Conservation (phyloP, 345 rosid species). For the Murraya paniculata region DNA sequence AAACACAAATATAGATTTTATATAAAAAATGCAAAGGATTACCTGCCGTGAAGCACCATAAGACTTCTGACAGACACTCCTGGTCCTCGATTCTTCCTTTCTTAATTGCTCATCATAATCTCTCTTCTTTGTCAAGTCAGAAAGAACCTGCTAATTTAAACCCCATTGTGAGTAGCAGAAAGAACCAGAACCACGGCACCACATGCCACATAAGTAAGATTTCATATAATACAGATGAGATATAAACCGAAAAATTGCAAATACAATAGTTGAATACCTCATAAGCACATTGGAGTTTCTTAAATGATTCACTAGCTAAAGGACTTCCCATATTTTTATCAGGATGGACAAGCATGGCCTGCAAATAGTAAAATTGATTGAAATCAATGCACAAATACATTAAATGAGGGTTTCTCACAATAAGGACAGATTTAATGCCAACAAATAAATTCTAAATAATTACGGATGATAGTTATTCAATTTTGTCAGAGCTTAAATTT, state of each 20-base stretch:
- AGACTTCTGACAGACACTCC: constrained; percentile 68
- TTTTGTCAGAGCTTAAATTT: background rate
- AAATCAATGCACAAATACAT: background rate
- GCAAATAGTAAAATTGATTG: constrained; percentile 14
- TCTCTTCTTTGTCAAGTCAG: constrained; percentile 78
- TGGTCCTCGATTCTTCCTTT: constrained; percentile 73
- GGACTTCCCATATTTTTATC: constrained; percentile 98
- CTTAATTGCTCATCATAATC: constrained; percentile 91
- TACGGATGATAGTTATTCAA: background rate
- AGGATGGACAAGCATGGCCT: constrained; percentile 99
- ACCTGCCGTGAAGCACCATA: constrained; percentile 62
- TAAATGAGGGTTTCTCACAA: background rate
- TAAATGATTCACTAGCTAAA: constrained; percentile 92
- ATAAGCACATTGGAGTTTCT: constrained; percentile 95
- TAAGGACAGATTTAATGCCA: background rate
- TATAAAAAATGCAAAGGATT: constrained; percentile 12
- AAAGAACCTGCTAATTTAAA: constrained; percentile 62
- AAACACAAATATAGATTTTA: background rate
- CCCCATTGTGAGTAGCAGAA: constrained; percentile 12
- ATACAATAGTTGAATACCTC: constrained; percentile 51
- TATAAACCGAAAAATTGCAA: background rate
- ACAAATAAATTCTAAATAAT: background rate
- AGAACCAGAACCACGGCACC: constrained; percentile 4
- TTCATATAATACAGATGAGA: background rate
- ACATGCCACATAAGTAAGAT: background rate